Conservation (phyloP, 257 asterid species). For the Ilex aquifolium region DNA sequence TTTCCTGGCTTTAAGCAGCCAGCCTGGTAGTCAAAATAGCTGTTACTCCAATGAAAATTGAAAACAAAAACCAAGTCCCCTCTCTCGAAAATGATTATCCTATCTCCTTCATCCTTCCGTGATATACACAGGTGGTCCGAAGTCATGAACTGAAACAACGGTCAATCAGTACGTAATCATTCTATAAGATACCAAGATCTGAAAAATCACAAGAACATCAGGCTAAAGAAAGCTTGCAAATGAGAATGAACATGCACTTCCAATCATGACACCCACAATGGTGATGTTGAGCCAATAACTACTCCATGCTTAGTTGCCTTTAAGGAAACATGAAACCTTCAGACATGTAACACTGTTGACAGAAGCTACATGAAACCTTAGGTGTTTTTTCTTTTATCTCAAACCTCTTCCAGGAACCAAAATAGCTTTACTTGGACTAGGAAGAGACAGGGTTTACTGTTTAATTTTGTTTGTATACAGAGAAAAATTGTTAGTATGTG, state of each 20-base stretch:
- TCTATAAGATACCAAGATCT: neutral
- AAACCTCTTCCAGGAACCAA: no score
- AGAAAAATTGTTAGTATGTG: neutral
- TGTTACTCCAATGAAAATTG: conserved; percentile 80
- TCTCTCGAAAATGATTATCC: conserved; percentile 69
- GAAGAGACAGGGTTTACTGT: no score
- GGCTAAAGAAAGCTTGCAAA: neutral
- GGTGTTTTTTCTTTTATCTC: no score
- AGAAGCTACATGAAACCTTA: no score
- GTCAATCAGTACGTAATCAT: neutral
- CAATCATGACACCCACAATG: no score
- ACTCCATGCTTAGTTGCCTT: no score
- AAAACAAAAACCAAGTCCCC: conserved; percentile 83
- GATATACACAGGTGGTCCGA: conserved; percentile 86
- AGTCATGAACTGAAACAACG: conserved; percentile 77
- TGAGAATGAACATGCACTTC: neutral
- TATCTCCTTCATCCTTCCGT: conserved; percentile 77
- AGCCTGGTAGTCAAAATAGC: conserved; percentile 74
- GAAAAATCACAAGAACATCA: neutral
- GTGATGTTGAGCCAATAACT: no score
- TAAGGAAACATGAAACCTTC: no score
- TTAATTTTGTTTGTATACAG: no score
- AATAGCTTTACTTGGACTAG: no score
- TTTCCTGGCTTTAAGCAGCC: conserved; percentile 95
- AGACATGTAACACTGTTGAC: no score